Evolutionary conservation across 768 basidiomycete species (phyloP).

Genomic region (Cantharellus cinnabarinus): DNA sequence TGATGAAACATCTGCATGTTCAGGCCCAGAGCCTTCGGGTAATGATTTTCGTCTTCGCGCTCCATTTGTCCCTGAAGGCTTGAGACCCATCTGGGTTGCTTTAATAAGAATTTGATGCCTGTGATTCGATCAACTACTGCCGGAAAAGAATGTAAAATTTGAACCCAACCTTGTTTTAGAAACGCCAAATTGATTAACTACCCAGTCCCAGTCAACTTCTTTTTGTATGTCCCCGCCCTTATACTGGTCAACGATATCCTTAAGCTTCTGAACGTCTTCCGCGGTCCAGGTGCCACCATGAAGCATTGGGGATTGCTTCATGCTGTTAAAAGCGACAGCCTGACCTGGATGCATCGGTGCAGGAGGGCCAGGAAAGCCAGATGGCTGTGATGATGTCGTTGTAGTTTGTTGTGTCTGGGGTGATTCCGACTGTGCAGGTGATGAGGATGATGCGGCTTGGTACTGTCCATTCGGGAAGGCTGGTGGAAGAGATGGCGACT

Average conservation of each 20-base stretch:
- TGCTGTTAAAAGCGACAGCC: neutral
- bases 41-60: neutral
- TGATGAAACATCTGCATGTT: too few species aligned
- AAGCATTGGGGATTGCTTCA: constrained; percentile 17
- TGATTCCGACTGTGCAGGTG: neutral
- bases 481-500: neutral
- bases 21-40: neutral
- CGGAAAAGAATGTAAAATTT: too few species aligned
- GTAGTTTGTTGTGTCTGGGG: neutral
- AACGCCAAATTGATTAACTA: constrained; percentile 52
- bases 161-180: constrained; percentile 41
- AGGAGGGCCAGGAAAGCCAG: neutral
- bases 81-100: neutral
- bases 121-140: too few species aligned
- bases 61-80: neutral
- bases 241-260: constrained; percentile 48
- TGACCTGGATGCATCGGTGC: neutral
- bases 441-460: neutral
- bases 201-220: constrained; percentile 65
- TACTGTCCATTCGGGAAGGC: neutral
- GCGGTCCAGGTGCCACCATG: constrained; percentile 56
- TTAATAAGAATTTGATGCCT: neutral
- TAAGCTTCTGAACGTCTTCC: constrained; percentile 51
- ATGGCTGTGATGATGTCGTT: neutral
- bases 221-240: constrained; percentile 24